These are phyloP conservation scores for Amauroascus niger DNA, from an alignment of 2,329 filamentous ascomycete species.

Conservation along the genomic window DNA sequence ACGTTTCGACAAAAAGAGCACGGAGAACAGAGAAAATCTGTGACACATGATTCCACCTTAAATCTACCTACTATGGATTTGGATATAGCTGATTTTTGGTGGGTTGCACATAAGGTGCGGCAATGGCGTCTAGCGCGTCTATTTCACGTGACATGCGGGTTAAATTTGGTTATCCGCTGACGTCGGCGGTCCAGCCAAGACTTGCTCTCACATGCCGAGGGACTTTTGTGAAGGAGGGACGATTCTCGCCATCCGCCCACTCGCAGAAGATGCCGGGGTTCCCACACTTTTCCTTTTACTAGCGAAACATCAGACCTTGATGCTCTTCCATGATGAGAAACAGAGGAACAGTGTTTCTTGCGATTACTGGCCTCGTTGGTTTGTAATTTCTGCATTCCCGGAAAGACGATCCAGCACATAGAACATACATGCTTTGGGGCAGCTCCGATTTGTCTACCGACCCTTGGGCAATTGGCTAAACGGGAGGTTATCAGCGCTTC, in stretches of 20 bases:
- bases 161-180: too few species aligned
- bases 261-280: neutral
- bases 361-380: neutral
- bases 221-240: conserved; percentile 15
- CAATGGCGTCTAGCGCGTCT: neutral
- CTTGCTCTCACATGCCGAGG: conserved; percentile 33
- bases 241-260: neutral
- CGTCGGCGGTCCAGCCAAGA: neutral
- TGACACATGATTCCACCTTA: too few species aligned
- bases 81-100: too few species aligned
- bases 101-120: too few species aligned
- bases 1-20: too few species aligned
- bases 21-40: too few species aligned
- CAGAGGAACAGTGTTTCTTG: neutral
- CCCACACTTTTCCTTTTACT: neutral
- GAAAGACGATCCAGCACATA: neutral
- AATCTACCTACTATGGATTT: too few species aligned
- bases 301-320: neutral
- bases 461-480: neutral
- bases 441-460: neutral
- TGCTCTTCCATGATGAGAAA: neutral
- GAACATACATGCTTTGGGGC: neutral
- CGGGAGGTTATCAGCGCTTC: neutral
- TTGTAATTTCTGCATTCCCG: neutral
- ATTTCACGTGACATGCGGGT: neutral